Conservation (phyloP, 352 stramenopile species). For the Phytophthora kernoviae region DNA sequence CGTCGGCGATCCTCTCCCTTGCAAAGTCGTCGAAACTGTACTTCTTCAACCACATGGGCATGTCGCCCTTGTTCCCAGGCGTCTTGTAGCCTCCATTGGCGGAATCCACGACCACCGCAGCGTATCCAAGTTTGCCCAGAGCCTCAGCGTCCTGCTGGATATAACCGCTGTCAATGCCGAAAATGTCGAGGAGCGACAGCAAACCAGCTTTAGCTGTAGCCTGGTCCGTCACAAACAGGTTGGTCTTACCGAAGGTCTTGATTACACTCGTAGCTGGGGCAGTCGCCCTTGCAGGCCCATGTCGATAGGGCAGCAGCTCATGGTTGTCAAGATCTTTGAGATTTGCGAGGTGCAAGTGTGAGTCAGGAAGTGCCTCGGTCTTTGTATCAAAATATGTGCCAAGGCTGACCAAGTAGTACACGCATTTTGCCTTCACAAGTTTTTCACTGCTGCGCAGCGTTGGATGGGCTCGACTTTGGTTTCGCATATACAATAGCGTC, state of each 20-base stretch:
- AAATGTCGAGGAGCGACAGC: constrained; percentile 54
- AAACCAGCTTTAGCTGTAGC: constrained; percentile 33
- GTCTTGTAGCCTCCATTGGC: constrained; percentile 38
- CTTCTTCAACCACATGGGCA: constrained; percentile 15
- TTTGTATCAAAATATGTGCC: no score
- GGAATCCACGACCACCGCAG: constrained; percentile 50
- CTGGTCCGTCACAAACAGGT: constrained; percentile 42
- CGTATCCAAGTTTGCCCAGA: constrained; percentile 52
- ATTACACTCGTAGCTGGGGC: constrained; percentile 15
- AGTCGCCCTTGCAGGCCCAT: constrained; percentile 24
- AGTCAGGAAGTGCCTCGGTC: no score
- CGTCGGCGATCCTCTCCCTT: constrained; percentile 11
- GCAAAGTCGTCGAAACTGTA: constrained; percentile 21
- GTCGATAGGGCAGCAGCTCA: constrained; percentile 51
- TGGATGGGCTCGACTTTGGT: no score
- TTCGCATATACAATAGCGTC: no score
- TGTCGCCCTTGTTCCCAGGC: constrained; percentile 1
- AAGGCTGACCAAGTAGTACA: no score
- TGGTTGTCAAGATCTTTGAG: no score
- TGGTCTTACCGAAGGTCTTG: constrained; percentile 39
- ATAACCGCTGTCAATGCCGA: constrained; percentile 52
- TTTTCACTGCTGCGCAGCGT: no score
- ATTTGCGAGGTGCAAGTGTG: no score
- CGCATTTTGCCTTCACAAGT: no score
- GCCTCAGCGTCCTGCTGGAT: constrained; percentile 53